phyloP scores from a whole-genome alignment of 2,329 filamentous ascomycete genomes.

The Penicillium sp. region DNA sequence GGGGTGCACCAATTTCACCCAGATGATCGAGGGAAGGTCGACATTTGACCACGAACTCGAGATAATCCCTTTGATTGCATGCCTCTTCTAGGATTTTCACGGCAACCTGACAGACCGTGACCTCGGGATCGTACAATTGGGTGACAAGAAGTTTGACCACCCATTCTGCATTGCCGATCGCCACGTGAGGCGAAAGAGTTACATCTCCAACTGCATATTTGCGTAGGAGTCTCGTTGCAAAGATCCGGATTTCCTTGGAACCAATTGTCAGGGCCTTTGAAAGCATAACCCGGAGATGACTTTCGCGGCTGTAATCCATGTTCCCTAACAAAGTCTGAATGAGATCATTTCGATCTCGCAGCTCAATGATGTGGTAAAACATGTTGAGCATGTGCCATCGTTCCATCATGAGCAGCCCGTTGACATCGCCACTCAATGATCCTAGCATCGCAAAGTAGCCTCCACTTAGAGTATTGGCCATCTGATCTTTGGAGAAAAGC shows the following conservation, averaged over 20 bases:
- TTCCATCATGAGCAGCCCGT: conserved; percentile 85
- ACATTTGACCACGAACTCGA: conserved; percentile 97
- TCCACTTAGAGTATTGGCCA: conserved; percentile 81
- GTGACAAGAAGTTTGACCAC: conserved; percentile 96
- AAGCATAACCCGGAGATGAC: conserved; percentile 86
- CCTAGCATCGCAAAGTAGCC: conserved; percentile 95
- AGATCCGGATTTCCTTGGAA: conserved; percentile 85
- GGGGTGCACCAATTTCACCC: conserved; percentile 91
- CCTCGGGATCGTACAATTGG: conserved; percentile 93
- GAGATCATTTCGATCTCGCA: conserved; percentile 85
- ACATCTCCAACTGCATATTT: conserved; percentile 73
- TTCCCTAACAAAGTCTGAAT: conserved; percentile 85
- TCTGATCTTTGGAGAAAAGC: conserved; percentile 81
- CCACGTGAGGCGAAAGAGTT: conserved; percentile 35
- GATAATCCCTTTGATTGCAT: conserved; percentile 84
- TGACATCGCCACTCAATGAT: conserved; percentile 75
- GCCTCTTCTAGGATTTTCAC: conserved; percentile 97
- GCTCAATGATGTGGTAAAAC: conserved; percentile 97
- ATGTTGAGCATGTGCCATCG: conserved; percentile 99
- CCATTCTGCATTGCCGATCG: conserved; percentile 77
- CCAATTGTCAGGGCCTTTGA: conserved; percentile 92
- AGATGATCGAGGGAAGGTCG: conserved; percentile 91
- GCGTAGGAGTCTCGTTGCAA: conserved; percentile 79
- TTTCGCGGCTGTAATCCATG: conserved; percentile 86
- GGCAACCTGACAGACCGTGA: conserved; percentile 92